Percentiles rank a stretch among this genome's conserved stretches.
These are phyloP conservation scores for Talaromyces pinophilus DNA, from an alignment of 2,329 filamentous ascomycete species.

Conservation along the genomic window DNA sequence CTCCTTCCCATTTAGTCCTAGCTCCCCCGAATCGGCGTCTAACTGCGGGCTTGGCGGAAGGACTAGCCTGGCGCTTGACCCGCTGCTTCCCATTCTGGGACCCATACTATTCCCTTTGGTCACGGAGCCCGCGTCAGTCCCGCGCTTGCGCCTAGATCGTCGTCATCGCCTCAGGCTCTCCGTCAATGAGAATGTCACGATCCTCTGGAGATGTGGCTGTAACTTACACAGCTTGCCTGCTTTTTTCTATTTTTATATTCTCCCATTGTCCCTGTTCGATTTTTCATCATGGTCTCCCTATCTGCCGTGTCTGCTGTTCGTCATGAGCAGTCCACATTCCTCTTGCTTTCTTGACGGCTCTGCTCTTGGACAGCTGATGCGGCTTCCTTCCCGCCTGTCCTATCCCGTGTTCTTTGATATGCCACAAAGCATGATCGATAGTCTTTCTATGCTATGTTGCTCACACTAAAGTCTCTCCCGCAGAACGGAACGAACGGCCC, in stretches of 20 bases:
- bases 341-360: neutral
- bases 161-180: constrained; percentile 6
- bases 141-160: constrained; percentile 22
- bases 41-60: neutral
- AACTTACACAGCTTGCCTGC: neutral
- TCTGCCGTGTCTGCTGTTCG: neutral
- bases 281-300: neutral
- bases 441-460: constrained; percentile 28
- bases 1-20: neutral
- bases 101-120: constrained; percentile 9
- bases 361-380: neutral
- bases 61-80: constrained; percentile 10
- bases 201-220: constrained; percentile 5
- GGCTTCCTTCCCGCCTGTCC: neutral
- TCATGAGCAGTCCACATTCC: neutral
- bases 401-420: neutral
- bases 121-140: neutral
- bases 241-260: neutral
- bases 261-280: neutral
- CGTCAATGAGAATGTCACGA: constrained; percentile 4
- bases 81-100: neutral
- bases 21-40: constrained; percentile 3
- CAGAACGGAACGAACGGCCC: constrained; percentile 51
- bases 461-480: constrained; percentile 53
- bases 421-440: neutral